Base-by-base conservation (phyloP, 2,329 filamentous ascomycete genomes). In the Dactylonectria macrodidyma region DNA sequence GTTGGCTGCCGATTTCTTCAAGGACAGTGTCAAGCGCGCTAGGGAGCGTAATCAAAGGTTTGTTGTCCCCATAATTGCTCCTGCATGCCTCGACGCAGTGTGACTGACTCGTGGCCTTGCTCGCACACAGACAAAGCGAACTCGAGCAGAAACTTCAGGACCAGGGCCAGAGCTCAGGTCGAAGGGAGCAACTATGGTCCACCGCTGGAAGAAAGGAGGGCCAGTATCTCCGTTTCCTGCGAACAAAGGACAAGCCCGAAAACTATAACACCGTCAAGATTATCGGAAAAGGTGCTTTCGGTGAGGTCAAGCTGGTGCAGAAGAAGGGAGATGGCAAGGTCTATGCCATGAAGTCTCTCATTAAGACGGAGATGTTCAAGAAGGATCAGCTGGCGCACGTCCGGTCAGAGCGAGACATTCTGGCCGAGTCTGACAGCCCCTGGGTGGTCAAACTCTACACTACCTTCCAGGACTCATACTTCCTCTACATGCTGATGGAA, bases 301-400 rank as follows among this genome's bases (percentile, higher is more conserved):
- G 96, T 80, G 96, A 99, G 83, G 96, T 99, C 77, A 97, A 97
- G 84, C 88, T 99, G 69, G 96, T 99, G 66, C 95, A 97, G 84
- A 94, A 97, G 84, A 97, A 95, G 87, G 91, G 93, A 60, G 96
- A 98, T 78, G 94, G 94, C 82, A 97, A 97, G 83, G 95, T 99
- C 71, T 99, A 98, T 77, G 96, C 96, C 68, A 92, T 99, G 87
- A 99, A 99, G 86, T 98, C 95, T 52, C 87, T 99, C 74, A 94
- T 99, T 82, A 99, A 99, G 87, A 95, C 94, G 56, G 96, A 99
- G 83, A 99, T 99, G 96, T 98, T 98, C 86, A 98, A 97, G 85
- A 98, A 97, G 83, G 96, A 99, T 79, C 96, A 99, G 82, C 86
- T 99, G 68, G 96, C 96, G 19, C 96, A 99, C 84, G 96, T 99